Base-by-base conservation (phyloP, 176 grass and related monocot genomes). In the Musa schizocarpa region DNA sequence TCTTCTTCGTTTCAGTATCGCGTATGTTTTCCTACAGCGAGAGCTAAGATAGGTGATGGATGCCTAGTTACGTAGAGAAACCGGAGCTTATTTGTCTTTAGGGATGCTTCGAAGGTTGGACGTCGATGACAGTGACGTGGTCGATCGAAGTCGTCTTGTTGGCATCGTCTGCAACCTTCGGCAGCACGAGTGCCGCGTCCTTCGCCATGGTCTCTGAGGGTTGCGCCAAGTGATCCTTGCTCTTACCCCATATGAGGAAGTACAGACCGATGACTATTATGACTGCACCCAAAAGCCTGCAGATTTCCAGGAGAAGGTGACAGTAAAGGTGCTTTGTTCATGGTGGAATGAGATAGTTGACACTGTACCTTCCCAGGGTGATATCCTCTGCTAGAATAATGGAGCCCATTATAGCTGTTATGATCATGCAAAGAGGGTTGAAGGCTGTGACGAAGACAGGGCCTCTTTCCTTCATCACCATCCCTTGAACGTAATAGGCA, bases 231-330 rank as follows among this genome's bases (percentile, higher is more conserved):
- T 81, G 74, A 9, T 88, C 86, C 57, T 92, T 43, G 4, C 34
- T 43, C 34, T 43, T 43, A 43, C 34, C 34, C 34, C 34, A 43
- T 5, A 43, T 43, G n/a, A 92, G 86, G 57, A 77, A 21, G 63
- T 92, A 92, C 19, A 92, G 82, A 13, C 90, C 87, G 52, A 80
- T 5, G 78, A 86, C 82, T 80, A 92, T 87, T 10, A 92, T 71
- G 50, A 77, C 58, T 52, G 90, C 90, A 13, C 87, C 90, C 66
- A 82, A 74, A 54, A 86, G 17, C 84, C 90, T 92, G 73, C 19
- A 83, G 11, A 17, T 57, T 43, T 43, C 34, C 34, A 5, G 34
- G 34, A 50, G 59, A 55, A 43, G 34, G 34, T 5, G 34, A 43
- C 34, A 5, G 34, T 43, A 43, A 43, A 43, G 34, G 34, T 43